These are phyloP conservation scores for Dryas alaskensis DNA, from an alignment of 306 rosid species.

Conservation along the genomic window DNA sequence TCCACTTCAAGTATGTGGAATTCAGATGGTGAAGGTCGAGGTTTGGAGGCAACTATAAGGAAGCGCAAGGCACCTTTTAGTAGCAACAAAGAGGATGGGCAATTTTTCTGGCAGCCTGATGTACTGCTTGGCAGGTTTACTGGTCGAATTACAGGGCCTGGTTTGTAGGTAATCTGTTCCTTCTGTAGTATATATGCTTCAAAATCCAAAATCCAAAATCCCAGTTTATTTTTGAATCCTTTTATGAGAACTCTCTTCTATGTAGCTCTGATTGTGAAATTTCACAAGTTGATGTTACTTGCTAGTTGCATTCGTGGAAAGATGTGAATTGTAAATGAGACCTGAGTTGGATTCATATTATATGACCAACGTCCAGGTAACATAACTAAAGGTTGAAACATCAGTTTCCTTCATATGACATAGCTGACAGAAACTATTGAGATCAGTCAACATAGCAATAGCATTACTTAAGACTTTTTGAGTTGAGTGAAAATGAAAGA, in stretches of 20 bases:
- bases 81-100: conserved; percentile 62
- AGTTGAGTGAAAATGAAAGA: not conserved
- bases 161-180: conserved; percentile 65
- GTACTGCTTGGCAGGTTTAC: conserved; percentile 65
- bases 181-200: conserved; percentile 51
- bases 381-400: conserved; percentile 7
- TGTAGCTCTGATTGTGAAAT: conserved; percentile 52
- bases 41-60: conserved; percentile 45
- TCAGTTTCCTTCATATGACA: not conserved
- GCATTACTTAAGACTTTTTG: not conserved
- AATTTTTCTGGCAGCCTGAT: conserved; percentile 69
- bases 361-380: conserved; percentile 12
- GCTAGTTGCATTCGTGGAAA: conserved; percentile 45
- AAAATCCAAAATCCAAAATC: conserved; percentile 42
- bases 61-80: conserved; percentile 69
- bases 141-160: conserved; percentile 53
- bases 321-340: conserved; percentile 54
- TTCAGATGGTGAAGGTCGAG: conserved; percentile 55
- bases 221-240: conserved; percentile 44
- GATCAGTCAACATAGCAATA: not conserved
- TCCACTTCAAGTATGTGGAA: conserved; percentile 44
- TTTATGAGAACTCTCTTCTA: conserved; percentile 44
- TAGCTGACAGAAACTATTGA: not conserved
- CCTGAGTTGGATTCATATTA: conserved; percentile 24
- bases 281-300: conserved; percentile 43